phyloP scores from a whole-genome alignment of 495 filamentous ascomycete genomes.

The Chaetomidium leptoderma region DNA sequence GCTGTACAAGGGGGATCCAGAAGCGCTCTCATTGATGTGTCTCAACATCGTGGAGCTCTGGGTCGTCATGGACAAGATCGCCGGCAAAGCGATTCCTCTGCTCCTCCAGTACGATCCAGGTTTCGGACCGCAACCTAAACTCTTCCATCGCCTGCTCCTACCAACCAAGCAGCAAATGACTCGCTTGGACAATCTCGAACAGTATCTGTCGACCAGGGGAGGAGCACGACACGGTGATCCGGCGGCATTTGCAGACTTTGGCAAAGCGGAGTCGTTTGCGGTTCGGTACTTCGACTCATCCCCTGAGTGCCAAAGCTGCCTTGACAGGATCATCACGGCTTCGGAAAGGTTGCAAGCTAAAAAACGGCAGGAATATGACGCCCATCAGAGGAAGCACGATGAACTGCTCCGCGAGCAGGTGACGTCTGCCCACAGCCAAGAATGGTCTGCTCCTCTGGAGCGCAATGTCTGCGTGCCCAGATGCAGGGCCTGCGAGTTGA shows the following conservation, averaged over 20 bases:
- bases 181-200: slow-evolving; percentile 46
- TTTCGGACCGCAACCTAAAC: slow-evolving; percentile 34
- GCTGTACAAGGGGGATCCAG: slow-evolving; percentile 45
- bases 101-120: slow-evolving; percentile 51
- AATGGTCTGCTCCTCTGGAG: not conserved
- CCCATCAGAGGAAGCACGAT: slow-evolving; percentile 15
- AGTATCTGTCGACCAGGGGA: slow-evolving; percentile 42
- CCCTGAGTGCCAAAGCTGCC: slow-evolving; percentile 37
- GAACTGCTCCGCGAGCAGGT: not conserved
- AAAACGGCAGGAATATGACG: slow-evolving; percentile 46
- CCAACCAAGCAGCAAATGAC: slow-evolving; percentile 47
- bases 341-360: slow-evolving; percentile 29
- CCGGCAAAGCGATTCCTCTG: slow-evolving; percentile 36
- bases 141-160: slow-evolving; percentile 50
- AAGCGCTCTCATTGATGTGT: slow-evolving; percentile 54
- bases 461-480: slow-evolving; percentile 33
- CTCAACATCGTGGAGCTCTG: slow-evolving; percentile 60
- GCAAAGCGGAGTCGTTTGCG: slow-evolving; percentile 42
- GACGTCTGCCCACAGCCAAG: not conserved
- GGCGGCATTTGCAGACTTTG: slow-evolving; percentile 37
- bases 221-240: slow-evolving; percentile 18
- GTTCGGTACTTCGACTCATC: slow-evolving; percentile 53
- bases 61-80: slow-evolving; percentile 55
- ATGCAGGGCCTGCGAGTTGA: slow-evolving; percentile 31
- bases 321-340: slow-evolving; percentile 34